Percentiles rank a stretch among this genome's conserved stretches.
phyloP scores from a whole-genome alignment of 306 rosid genomes.

The Hylodesmum podocarpum region DNA sequence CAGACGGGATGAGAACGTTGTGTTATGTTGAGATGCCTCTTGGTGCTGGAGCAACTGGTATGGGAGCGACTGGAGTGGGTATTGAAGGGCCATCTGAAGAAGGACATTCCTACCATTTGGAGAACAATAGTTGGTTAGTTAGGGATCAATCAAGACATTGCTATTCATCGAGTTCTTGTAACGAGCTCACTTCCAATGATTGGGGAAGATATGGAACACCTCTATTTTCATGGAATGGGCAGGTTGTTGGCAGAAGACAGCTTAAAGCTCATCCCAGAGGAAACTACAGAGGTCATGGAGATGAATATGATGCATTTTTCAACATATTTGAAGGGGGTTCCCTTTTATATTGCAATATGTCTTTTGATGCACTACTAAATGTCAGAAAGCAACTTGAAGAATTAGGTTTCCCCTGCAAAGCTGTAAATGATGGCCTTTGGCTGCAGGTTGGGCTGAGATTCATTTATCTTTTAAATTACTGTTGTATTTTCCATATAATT shows the following conservation, averaged over 20 bases:
- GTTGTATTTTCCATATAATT: conserved; percentile 14
- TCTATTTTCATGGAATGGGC: conserved; percentile 82
- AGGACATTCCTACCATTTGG: conserved; percentile 70
- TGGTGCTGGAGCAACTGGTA: conserved; percentile 55
- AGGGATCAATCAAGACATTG: conserved; percentile 72
- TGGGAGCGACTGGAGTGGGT: conserved; percentile 57
- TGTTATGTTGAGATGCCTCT: conserved; percentile 63
- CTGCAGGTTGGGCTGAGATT: conserved; percentile 69
- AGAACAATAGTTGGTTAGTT: conserved; percentile 61
- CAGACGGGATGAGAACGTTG: conserved; percentile 53
- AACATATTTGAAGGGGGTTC: conserved; percentile 95
- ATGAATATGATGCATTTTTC: conserved; percentile 80
- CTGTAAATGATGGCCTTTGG: conserved; percentile 97
- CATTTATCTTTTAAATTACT: conserved; percentile 12
- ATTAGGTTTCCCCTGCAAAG: conserved; percentile 94
- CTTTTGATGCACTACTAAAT: conserved; percentile 88
- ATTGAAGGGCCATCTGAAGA: conserved; percentile 94
- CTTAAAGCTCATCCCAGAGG: conserved; percentile 66
- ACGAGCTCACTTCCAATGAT: conserved; percentile 63
- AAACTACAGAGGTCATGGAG: conserved; percentile 57
- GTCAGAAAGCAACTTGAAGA: conserved; percentile 95
- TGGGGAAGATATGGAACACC: conserved; percentile 86
- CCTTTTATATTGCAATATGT: conserved; percentile 89
- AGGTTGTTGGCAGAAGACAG: conserved; percentile 78
- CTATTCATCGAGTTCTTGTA: conserved; percentile 60